Conservation (phyloP, 768 basidiomycete genomes). For the Suillus alpinus region DNA sequence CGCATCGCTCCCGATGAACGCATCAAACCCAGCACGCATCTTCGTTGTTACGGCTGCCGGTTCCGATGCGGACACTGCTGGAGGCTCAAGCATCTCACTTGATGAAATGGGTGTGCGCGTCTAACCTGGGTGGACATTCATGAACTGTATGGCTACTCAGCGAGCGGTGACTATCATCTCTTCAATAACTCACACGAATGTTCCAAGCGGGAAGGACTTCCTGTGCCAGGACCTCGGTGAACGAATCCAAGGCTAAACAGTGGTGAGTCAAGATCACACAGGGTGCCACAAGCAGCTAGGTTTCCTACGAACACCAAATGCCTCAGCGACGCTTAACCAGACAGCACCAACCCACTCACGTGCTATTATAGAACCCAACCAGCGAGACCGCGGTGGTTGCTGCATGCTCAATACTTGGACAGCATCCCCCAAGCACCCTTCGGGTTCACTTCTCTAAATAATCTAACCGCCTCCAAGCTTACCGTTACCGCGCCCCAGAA, state of each 20-base stretch:
- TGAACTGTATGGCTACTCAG: neutral
- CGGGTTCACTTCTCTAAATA: conserved; percentile 22
- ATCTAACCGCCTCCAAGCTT: conserved; percentile 29
- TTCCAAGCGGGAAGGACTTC: too few species aligned
- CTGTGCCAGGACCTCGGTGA: neutral
- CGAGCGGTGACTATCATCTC: neutral
- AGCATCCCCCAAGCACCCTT: conserved; percentile 23
- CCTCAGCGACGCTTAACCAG: neutral
- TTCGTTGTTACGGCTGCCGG: neutral
- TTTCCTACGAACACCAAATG: neutral
- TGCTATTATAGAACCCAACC: conserved; percentile 20
- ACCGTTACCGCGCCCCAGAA: conserved; percentile 46
- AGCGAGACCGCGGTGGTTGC: conserved; percentile 12
- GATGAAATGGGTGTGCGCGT: neutral
- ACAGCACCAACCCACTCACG: conserved; percentile 11
- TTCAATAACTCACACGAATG: neutral
- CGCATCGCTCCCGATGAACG: too few species aligned
- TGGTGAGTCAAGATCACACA: neutral
- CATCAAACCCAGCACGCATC: neutral
- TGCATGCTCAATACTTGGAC: conserved; percentile 30
- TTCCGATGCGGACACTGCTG: neutral
- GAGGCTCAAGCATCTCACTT: neutral
- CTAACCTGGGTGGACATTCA: neutral
- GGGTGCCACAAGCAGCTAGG: neutral
- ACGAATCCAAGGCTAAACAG: neutral